A percentile compares a stretch with the other conserved stretches of the same genome.
These are phyloP conservation scores for Rhynchosporium agropyri DNA, from an alignment of 2,329 filamentous ascomycete species.

Conservation along the genomic window DNA sequence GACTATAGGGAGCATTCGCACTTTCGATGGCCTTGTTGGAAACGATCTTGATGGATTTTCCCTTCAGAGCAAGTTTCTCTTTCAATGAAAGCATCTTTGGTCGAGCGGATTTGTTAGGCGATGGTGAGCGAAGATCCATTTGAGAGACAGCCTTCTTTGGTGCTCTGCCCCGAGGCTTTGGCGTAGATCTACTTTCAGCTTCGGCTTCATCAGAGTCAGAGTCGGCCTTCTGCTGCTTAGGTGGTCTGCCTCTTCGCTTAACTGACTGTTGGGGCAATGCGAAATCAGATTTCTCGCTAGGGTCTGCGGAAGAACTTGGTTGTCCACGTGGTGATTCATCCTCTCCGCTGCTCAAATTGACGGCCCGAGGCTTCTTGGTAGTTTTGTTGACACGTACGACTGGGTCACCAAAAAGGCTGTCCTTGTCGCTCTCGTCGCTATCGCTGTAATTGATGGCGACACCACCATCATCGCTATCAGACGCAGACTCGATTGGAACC, in stretches of 20 bases:
- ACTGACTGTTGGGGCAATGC: not conserved
- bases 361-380: not conserved
- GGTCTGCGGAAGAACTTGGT: not conserved
- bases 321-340: not conserved
- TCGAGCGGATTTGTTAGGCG: not conserved
- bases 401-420: slow-evolving; percentile 36
- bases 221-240: not conserved
- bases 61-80: slow-evolving; percentile 40
- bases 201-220: slow-evolving; percentile 1
- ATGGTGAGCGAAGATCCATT: slow-evolving; percentile 11
- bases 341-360: not conserved
- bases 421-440: slow-evolving; percentile 26
- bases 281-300: slow-evolving; percentile 7
- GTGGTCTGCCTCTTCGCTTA: slow-evolving; percentile 14
- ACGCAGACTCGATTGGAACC: slow-evolving; percentile 22
- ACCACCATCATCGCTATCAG: slow-evolving; percentile 21
- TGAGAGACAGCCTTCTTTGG: slow-evolving; percentile 27
- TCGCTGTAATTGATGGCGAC: slow-evolving; percentile 19
- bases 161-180: slow-evolving; percentile 35
- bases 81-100: slow-evolving; percentile 36
- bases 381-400: slow-evolving; percentile 21
- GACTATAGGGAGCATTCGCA: not conserved
- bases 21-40: slow-evolving; percentile 24
- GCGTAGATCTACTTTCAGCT: slow-evolving; percentile 19
- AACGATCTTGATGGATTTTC: slow-evolving; percentile 39